Base-by-base conservation (phyloP, 1,284 basidiomycete genomes). In the Pseudozyma pruni region DNA sequence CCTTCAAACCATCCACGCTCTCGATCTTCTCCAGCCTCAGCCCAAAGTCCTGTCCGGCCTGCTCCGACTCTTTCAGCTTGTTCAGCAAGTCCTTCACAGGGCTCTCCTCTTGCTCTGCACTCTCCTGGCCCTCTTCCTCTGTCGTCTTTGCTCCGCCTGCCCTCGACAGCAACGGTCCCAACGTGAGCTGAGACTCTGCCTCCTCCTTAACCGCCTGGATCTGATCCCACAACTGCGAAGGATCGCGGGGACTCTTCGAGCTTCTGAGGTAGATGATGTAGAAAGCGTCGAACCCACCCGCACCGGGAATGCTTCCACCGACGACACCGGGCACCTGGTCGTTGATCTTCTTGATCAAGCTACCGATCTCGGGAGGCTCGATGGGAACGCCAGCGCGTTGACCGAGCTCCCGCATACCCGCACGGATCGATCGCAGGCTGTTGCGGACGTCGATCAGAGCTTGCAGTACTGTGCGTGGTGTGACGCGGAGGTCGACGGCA, bases 251-350 rank as follows among this genome's bases (percentile, higher is more conserved):
- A 16, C 20, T 57, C 4, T 58, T 25, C 4, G 45, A 20, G 25
- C 45, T 61, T 37, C 49, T 29, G 10, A 82, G 60, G 43, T 76
- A 74, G 14, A 98, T 87, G 8, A 98, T 85, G 90, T 93, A 98
- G 52, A 98, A 88, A 1, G 96, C 96, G 81, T 99, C 96, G 82
- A 92, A 98, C 1, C 96, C 96, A 4, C 96, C 96, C 25, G 96
- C 94, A 14, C 95, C 95, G 1, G 96, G 96, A 4, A 98, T 95
- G 29, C 95, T 95, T 34, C 94, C 94, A 9, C 92, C 94, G 31
- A 98, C 86, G 3, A 98, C 89, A 38, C 95, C 96, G 1, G 89
- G 87, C 58, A 90, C 86, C 6, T 72, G 38, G 16, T 87, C 84
- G 23, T 90, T 85, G 72, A 92, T 95, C 8, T 86, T 86, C 79